Conservation (phyloP, 2,329 filamentous ascomycete species). For the Pseudocercospora crystallina region DNA sequence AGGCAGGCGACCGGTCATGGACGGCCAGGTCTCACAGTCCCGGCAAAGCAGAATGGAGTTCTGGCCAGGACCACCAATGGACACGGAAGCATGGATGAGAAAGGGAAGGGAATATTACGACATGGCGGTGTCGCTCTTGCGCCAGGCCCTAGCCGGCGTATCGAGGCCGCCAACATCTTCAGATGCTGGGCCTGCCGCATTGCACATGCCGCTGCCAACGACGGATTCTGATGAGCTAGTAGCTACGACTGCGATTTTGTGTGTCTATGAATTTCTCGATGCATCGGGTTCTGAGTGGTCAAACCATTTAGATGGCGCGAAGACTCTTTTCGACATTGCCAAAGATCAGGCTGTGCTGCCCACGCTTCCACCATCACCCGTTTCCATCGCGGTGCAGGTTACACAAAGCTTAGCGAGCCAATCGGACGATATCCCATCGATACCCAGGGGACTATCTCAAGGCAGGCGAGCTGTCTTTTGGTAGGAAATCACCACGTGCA, state of each 20-base stretch:
- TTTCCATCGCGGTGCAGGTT: constrained; percentile 25
- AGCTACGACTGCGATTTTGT: constrained; percentile 65
- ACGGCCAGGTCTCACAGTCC: constrained; percentile 40
- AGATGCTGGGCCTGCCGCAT: constrained; percentile 23
- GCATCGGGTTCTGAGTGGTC: constrained; percentile 63
- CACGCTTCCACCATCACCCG: constrained; percentile 43
- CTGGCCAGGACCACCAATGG: constrained; percentile 42
- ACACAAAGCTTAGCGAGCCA: constrained; percentile 19
- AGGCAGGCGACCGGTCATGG: constrained; percentile 51
- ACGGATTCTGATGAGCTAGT: constrained; percentile 60
- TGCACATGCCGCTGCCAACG: constrained; percentile 32
- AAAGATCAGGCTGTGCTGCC: constrained; percentile 52
- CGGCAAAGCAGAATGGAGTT: constrained; percentile 43
- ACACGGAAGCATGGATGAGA: constrained; percentile 53
- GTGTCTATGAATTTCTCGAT: constrained; percentile 68
- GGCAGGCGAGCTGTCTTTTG: constrained; percentile 63
- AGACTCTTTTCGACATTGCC: constrained; percentile 59
- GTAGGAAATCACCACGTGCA: neutral
- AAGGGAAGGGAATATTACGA: constrained; percentile 62
- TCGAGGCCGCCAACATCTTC: constrained; percentile 27
- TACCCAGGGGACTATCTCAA: constrained; percentile 47
- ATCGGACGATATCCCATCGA: neutral
- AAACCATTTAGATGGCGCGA: constrained; percentile 64
- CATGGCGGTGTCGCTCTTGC: constrained; percentile 36
- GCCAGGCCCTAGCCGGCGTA: constrained; percentile 34